Conservation (phyloP, 2,329 filamentous ascomycete species). For the Phialemonium atrogriseum region DNA sequence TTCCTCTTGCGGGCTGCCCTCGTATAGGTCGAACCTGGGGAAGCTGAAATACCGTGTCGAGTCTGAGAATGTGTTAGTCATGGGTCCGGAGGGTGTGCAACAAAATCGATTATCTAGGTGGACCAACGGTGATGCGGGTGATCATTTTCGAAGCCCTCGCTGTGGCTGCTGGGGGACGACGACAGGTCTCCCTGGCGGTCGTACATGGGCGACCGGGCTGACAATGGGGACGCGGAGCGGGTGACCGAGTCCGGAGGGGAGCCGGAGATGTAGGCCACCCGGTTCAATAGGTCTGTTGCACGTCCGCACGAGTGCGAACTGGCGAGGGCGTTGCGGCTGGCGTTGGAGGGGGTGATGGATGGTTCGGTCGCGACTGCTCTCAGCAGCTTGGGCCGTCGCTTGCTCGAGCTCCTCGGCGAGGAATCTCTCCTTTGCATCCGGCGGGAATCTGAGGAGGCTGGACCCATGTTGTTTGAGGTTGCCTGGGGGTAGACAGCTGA, state of each 20-base stretch:
- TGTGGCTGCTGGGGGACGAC: slow-evolving; percentile 18
- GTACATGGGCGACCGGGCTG: slow-evolving; percentile 26
- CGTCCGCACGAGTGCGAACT: slow-evolving; percentile 38
- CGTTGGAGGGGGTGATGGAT: slow-evolving; percentile 47
- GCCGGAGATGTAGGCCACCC: slow-evolving; percentile 42
- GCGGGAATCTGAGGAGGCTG: slow-evolving; percentile 24
- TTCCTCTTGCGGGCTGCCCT: slow-evolving; percentile 34
- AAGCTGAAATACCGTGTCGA: slow-evolving; percentile 62
- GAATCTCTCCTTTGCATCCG: slow-evolving; percentile 28
- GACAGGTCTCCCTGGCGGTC: slow-evolving; percentile 17
- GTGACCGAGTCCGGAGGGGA: slow-evolving; percentile 25
- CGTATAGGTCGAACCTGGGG: slow-evolving; percentile 64
- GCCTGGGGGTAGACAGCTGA: background rate
- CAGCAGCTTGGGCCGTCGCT: slow-evolving; percentile 43
- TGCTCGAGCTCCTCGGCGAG: slow-evolving; percentile 27
- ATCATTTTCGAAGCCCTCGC: slow-evolving; percentile 17
- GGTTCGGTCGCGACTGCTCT: slow-evolving; percentile 49
- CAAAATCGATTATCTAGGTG: slow-evolving; percentile 6
- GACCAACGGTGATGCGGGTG: slow-evolving; percentile 11
- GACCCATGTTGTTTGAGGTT: slow-evolving; percentile 22
- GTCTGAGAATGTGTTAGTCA: slow-evolving; percentile 16
- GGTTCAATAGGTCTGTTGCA: slow-evolving; percentile 46
- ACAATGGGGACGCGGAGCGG: slow-evolving; percentile 22
- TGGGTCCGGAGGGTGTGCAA: slow-evolving; percentile 3
- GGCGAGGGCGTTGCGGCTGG: slow-evolving; percentile 41